Conservation (phyloP, 306 rosid species). For the Rosa rugosa region DNA sequence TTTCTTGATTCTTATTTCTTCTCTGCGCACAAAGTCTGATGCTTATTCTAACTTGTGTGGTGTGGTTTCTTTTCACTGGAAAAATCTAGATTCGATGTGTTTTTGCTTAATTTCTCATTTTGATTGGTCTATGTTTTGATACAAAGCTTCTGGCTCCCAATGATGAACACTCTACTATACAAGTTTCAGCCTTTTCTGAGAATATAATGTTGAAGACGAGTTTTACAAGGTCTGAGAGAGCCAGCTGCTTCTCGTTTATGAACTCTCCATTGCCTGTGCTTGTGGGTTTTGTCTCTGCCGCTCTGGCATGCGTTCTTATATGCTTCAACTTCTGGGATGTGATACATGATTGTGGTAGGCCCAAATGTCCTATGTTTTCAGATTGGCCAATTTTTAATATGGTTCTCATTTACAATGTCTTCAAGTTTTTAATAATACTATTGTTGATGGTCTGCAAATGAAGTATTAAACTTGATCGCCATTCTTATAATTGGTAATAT, state of each 20-base stretch:
- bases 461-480: no score
- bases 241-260: not conserved
- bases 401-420: no score
- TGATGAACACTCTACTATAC: conserved; percentile 10
- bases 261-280: not conserved
- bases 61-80: not conserved
- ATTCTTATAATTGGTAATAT: no score
- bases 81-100: not conserved
- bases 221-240: not conserved
- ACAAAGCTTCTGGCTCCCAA: not conserved
- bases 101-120: not conserved
- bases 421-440: no score
- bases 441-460: no score
- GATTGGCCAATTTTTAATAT: no score
- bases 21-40: not conserved
- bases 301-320: not conserved
- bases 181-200: conserved; percentile 30
- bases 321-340: not conserved
- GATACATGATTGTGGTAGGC: not conserved
- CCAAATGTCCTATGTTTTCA: no score
- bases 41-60: not conserved
- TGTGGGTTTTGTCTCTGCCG: not conserved
- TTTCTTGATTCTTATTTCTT: not conserved
- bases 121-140: not conserved
- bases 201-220: not conserved